These are phyloP conservation scores for Plenodomus lindquistii DNA, from an alignment of 2,329 filamentous ascomycete species.

Conservation along the genomic window DNA sequence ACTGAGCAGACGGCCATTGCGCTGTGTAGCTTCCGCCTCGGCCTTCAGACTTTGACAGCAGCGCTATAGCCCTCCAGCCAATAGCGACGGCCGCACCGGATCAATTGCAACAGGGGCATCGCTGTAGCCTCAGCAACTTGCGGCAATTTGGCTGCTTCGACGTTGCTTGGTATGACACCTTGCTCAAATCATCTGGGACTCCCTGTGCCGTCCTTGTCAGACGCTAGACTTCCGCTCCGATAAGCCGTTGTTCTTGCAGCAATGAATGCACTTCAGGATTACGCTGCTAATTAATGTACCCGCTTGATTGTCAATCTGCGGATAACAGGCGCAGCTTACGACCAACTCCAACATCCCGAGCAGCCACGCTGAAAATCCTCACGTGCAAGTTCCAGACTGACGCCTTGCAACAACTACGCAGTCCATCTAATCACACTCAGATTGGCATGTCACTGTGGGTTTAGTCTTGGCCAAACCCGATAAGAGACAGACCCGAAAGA, in stretches of 20 bases:
- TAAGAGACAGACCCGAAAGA: neutral
- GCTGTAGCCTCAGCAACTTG: slow-evolving; percentile 10
- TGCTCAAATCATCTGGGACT: slow-evolving; percentile 6
- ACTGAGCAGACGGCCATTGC: slow-evolving; percentile 6
- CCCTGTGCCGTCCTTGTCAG: slow-evolving; percentile 16
- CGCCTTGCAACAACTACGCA: neutral
- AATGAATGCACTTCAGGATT: slow-evolving; percentile 26
- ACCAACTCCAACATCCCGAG: neutral
- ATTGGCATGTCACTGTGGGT: neutral
- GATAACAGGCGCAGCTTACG: neutral
- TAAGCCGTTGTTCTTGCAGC: slow-evolving; percentile 26
- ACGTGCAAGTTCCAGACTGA: neutral
- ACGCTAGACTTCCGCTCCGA: slow-evolving; percentile 6
- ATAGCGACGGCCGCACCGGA: slow-evolving; percentile 25
- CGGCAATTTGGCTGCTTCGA: slow-evolving; percentile 31
- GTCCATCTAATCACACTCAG: neutral
- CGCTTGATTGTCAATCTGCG: slow-evolving; percentile 23
- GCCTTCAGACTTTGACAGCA: slow-evolving; percentile 24
- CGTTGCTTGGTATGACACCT: slow-evolving; percentile 12
- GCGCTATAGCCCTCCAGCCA: slow-evolving; percentile 32
- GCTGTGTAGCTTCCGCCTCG: slow-evolving; percentile 17
- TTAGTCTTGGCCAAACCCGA: neutral
- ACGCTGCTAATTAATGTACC: slow-evolving; percentile 9
- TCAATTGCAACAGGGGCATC: slow-evolving; percentile 22
- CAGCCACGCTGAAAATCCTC: neutral